Evolutionary conservation across 1,284 basidiomycete genomes (phyloP).

Genomic region (Boletellus deceptivus): DNA sequence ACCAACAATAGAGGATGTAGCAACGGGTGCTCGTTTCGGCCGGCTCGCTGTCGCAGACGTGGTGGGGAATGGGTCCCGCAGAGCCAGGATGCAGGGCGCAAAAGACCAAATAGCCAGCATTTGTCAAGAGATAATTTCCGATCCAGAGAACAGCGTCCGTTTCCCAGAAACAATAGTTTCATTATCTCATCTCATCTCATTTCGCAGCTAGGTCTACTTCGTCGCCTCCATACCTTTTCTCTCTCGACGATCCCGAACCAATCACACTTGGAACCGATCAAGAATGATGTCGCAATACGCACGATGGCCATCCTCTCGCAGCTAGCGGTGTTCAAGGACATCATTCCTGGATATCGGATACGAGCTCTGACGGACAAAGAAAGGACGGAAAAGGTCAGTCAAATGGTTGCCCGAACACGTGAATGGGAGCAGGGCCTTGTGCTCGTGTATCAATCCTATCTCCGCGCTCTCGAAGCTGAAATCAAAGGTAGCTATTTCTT

Average conservation of each 20-base stretch:
- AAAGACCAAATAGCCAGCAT: slow-evolving; percentile 89
- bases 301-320: slow-evolving; percentile 89
- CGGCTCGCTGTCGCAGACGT: slow-evolving; percentile 79
- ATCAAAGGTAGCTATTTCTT: slow-evolving; percentile 66
- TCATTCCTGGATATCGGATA: slow-evolving; percentile 90
- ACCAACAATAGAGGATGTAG: slow-evolving; percentile 57
- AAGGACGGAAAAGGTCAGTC: slow-evolving; percentile 90
- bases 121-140: slow-evolving; percentile 86
- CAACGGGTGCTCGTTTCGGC: slow-evolving; percentile 79
- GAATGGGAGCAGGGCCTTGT: slow-evolving; percentile 99
- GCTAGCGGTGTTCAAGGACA: slow-evolving; percentile 93
- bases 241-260: slow-evolving; percentile 67
- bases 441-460: slow-evolving; percentile 83
- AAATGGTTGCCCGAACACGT: slow-evolving; percentile 85
- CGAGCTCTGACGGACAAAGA: slow-evolving; percentile 88
- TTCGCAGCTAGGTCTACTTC: slow-evolving; percentile 75
- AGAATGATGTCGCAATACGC: slow-evolving; percentile 82
- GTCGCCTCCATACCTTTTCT: slow-evolving; percentile 84
- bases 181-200: slow-evolving; percentile 18
- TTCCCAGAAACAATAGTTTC: slow-evolving; percentile 9
- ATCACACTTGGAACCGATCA: slow-evolving; percentile 62
- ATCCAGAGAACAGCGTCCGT: slow-evolving; percentile 80
- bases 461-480: slow-evolving; percentile 83
- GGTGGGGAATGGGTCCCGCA: slow-evolving; percentile 65
- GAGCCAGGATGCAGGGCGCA: slow-evolving; percentile 69